These are phyloP conservation scores for Kappamyces sp. DNA, from an alignment of 192 early-diverging fungal genomes.

Conservation along the genomic window DNA sequence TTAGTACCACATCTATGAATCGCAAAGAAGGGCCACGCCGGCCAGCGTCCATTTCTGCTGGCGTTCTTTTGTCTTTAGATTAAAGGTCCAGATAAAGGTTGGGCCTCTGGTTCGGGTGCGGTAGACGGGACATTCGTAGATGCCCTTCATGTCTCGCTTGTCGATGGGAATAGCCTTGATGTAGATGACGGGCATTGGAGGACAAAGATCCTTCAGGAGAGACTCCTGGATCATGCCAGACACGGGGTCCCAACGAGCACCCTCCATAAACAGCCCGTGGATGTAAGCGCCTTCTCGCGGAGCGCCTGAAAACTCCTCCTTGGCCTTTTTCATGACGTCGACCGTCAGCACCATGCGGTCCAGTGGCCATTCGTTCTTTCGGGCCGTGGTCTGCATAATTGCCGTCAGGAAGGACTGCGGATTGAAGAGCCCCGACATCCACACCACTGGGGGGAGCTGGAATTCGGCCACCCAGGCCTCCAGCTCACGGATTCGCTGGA, in stretches of 20 bases:
- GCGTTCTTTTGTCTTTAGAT: slow-evolving; percentile 60
- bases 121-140: slow-evolving; percentile 64
- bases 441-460: slow-evolving; percentile 55
- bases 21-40: slow-evolving; percentile 52
- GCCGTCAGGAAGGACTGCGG: slow-evolving; percentile 67
- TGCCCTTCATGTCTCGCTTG: slow-evolving; percentile 60
- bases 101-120: slow-evolving; percentile 55
- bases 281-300: slow-evolving; percentile 59
- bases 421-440: slow-evolving; percentile 59
- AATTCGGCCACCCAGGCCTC: slow-evolving; percentile 62
- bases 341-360: slow-evolving; percentile 60
- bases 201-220: slow-evolving; percentile 55
- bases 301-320: slow-evolving; percentile 57
- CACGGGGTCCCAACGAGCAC: slow-evolving; percentile 59
- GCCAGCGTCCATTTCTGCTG: slow-evolving; percentile 61
- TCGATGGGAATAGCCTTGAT: slow-evolving; percentile 60
- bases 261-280: slow-evolving; percentile 62
- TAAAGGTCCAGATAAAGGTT: slow-evolving; percentile 63
- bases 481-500: slow-evolving; percentile 58
- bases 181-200: slow-evolving; percentile 62
- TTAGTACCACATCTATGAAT: slow-evolving; percentile 26
- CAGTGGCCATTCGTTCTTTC: slow-evolving; percentile 62
- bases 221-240: slow-evolving; percentile 61
- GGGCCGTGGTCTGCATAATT: slow-evolving; percentile 64
- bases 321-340: slow-evolving; percentile 57